phyloP scores from a whole-genome alignment of 2,329 filamentous ascomycete genomes.

The Aureobasidium sp. region DNA sequence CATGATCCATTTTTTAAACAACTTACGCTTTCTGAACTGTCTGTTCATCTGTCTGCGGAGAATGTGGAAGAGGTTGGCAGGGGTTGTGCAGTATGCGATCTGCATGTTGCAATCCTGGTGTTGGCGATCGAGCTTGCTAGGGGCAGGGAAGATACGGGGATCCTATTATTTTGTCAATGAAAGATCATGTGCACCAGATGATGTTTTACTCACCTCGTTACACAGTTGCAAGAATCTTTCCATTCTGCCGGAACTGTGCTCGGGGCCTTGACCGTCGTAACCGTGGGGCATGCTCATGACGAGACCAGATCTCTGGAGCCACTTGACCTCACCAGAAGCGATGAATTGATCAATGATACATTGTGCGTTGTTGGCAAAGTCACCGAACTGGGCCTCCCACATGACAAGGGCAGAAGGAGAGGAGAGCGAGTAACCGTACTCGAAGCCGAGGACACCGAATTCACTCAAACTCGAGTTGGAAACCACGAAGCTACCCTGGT shows the following conservation, averaged over 20 bases:
- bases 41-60: constrained; percentile 96
- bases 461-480: constrained; percentile 85
- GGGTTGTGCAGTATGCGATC: constrained; percentile 93
- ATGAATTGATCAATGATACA: constrained; percentile 99
- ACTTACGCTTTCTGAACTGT: constrained; percentile 97
- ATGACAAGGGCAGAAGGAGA: constrained; percentile 96
- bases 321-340: constrained; percentile 94
- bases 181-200: background rate
- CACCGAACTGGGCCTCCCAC: constrained; percentile 99
- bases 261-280: constrained; percentile 95
- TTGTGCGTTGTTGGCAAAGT: constrained; percentile 99
- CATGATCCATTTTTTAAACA: background rate
- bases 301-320: constrained; percentile 94
- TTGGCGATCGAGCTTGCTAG: constrained; percentile 87
- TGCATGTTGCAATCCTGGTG: constrained; percentile 99
- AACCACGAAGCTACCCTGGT: constrained; percentile 93
- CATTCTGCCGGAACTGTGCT: constrained; percentile 95
- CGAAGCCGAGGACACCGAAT: constrained; percentile 77
- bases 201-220: constrained; percentile 54
- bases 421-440: constrained; percentile 96
- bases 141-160: constrained; percentile 79
- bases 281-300: constrained; percentile 95
- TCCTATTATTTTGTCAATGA: constrained; percentile 41
- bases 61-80: constrained; percentile 92
- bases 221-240: constrained; percentile 95